Evolutionary conservation across 2,329 filamentous ascomycete genomes (phyloP).

Genomic region (Trichoderma endophyticum): DNA sequence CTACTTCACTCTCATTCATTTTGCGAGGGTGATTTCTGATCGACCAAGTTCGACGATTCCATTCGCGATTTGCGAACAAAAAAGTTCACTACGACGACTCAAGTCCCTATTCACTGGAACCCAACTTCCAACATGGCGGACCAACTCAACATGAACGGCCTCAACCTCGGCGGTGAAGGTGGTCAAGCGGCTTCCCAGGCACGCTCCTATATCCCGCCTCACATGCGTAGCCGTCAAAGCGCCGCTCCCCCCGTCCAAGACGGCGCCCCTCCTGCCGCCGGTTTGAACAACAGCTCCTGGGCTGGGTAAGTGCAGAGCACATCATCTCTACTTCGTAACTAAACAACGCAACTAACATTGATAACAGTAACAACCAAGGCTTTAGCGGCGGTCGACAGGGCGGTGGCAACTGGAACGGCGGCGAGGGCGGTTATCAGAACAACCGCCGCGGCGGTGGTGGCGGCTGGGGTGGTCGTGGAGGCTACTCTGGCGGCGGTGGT

Average conservation of each 20-base stretch:
- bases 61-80: constrained; percentile 1
- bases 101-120: constrained; percentile 23
- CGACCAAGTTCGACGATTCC: constrained; percentile 18
- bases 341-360: neutral
- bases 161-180: constrained; percentile 57
- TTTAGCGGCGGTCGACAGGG: constrained; percentile 11
- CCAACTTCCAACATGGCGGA: constrained; percentile 64
- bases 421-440: constrained; percentile 21
- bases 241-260: constrained; percentile 29
- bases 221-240: constrained; percentile 62
- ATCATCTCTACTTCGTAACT: neutral
- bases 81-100: neutral
- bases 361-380: neutral
- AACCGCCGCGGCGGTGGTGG: constrained; percentile 35
- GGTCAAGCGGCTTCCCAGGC: constrained; percentile 31
- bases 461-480: constrained; percentile 36
- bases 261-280: constrained; percentile 22
- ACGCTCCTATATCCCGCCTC: constrained; percentile 81
- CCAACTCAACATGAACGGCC: constrained; percentile 76
- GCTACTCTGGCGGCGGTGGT: constrained; percentile 29
- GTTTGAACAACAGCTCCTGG: constrained; percentile 36
- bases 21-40: constrained; percentile 31
- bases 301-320: constrained; percentile 37
- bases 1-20: constrained; percentile 29
- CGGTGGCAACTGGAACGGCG: constrained; percentile 16